Evolutionary conservation across 1,284 basidiomycete genomes (phyloP), one percentile per base, ranked within the genome.

Genomic region (Cystobasidiaceae sp.): DNA sequence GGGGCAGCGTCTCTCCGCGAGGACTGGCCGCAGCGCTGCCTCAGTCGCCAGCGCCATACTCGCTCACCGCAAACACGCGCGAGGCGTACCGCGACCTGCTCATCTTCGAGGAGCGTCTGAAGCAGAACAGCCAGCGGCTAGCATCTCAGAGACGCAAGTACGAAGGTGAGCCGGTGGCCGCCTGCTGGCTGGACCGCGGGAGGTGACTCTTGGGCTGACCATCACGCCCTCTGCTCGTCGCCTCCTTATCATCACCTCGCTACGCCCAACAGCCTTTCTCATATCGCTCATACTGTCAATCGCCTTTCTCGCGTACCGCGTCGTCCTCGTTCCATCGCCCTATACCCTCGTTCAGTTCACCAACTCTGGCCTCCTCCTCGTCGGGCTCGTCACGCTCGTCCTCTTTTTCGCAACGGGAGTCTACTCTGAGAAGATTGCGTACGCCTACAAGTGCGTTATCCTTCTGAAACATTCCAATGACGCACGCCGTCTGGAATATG

Each of bases 401-500:
- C 82, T 98, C 43, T 97, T 98, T 82, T 97, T 97, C 75, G 91
- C 92, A 1, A 93, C 88, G 72, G 94, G 94, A 7, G 88, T 96
- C 84, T 97, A 97, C 74, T 83, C 87, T 9, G 93, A 97, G 77
- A 92, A 94, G 79, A 94, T 98, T 71, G 87, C 85, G 0, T 96
- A 97, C 74, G 93, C 94, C 8, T 93, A 97, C 79, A 87, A 88
- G 93, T 92, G 75, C 70, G 87, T 73, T 55, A 63, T 68, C 65
- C 33, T 55, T 39, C 37, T 39, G 37, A n/a, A n/a, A 21, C 17
- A 11, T 15, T 41, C 32, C 21, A 6, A 32, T 43, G 19, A 28
- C 37, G 2, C 27, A n/a, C n/a, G n/a, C n/a, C n/a, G 30, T 8
- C 11, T 50, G 7, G 5, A 9, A n/a, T 28, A 8, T 55, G 54